Conservation (phyloP, 345 rosid species). For the Crucihimalaya himalaica region DNA sequence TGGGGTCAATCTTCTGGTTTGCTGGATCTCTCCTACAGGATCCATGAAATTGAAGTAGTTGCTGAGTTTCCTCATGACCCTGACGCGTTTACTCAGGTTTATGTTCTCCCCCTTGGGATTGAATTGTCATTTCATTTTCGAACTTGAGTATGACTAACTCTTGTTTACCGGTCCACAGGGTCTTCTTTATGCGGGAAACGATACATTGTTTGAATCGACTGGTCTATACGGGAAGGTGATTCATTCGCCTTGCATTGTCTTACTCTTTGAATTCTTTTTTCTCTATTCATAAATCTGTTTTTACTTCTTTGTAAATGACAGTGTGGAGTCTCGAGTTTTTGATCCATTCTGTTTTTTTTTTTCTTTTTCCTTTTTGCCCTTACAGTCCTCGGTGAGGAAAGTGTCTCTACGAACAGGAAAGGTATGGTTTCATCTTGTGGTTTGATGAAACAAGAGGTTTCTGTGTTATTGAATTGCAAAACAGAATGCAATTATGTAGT, state of each 20-base stretch:
- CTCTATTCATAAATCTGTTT: neutral
- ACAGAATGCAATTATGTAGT: too few species aligned
- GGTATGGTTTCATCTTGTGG: slow-evolving; percentile 47
- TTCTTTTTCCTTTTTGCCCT: neutral
- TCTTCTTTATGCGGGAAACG: slow-evolving; percentile 74
- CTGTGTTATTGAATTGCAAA: neutral
- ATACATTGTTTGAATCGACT: slow-evolving; percentile 80
- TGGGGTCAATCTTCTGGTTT: slow-evolving; percentile 13
- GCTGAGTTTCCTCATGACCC: slow-evolving; percentile 74
- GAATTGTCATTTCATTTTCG: neutral
- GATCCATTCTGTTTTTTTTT: neutral
- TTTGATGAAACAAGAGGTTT: slow-evolving; percentile 10
- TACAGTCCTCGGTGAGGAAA: slow-evolving; percentile 86
- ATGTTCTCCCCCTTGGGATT: neutral
- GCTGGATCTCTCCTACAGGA: slow-evolving; percentile 4
- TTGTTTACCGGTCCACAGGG: slow-evolving; percentile 50
- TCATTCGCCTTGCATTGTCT: neutral
- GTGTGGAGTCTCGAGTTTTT: neutral
- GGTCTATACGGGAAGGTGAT: slow-evolving; percentile 62
- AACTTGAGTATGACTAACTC: neutral
- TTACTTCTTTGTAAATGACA: neutral
- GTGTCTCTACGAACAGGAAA: slow-evolving; percentile 73
- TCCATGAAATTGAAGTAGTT: slow-evolving; percentile 53
- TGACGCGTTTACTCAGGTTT: slow-evolving; percentile 71
- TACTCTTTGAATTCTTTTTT: neutral